Evolutionary conservation across 164 flowering plant genomes (phyloP), one percentile per base, ranked within the genome.

Genomic region (Magnolia kwangsiensis): DNA sequence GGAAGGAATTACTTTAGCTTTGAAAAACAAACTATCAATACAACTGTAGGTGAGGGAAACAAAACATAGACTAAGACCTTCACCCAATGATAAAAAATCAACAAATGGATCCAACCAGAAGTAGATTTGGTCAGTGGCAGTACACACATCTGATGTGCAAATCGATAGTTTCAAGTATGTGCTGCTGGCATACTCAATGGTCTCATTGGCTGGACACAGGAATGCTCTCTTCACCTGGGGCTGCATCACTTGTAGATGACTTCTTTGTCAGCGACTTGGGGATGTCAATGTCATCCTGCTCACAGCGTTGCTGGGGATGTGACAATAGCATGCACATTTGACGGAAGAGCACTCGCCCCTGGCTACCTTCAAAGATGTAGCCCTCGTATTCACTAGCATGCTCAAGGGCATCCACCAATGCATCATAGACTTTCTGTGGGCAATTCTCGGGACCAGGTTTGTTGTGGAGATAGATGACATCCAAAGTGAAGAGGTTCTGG

Each of bases 401-500:
- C 75, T 94, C 98, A 20, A 96, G 89, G 74, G 95, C 91, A 50
- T 91, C 99, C 20, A 92, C 98, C 50, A 96, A 91, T 7, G 93
- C 78, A 84, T 94, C 99, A 78, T 92, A 94, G 65, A 96, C 99
- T 76, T 84, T 83, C 78, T 96, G 98, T 9, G 97, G 99, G 81
- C 97, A 90, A 81, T 96, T 94, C 2, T 89, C 95, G 1, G 97
- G 94, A 11, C 88, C 84, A 45, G 98, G 99, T 83, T 92, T 92
- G 84, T 92, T 95, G 75, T 94, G 98, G 72, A 96, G 93, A 87
- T 93, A 96, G 51, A 93, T n/a, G n/a, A n/a, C n/a, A n/a, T n/a
- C n/a, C n/a, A n/a, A n/a, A n/a, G n/a, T n/a, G n/a, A n/a, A n/a
- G n/a, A n/a, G n/a, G n/a, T n/a, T n/a, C n/a, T n/a, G n/a, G n/a